These are phyloP conservation scores for Nemania sp. DNA, from an alignment of 2,329 filamentous ascomycete species.

Conservation along the genomic window DNA sequence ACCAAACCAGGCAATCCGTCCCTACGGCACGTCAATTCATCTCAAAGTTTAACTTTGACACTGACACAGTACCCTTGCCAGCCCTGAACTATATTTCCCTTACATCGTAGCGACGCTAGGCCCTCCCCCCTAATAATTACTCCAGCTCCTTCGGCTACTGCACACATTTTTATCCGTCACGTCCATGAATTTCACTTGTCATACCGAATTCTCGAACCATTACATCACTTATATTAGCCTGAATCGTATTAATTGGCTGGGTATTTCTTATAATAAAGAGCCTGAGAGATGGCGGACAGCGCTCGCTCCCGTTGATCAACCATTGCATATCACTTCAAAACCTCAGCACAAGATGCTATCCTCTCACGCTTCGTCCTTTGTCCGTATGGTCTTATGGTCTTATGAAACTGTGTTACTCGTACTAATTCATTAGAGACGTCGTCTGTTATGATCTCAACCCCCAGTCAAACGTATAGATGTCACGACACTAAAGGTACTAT, in stretches of 20 bases:
- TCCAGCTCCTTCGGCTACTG: too few species aligned
- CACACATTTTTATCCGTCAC: too few species aligned
- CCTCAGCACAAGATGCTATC: neutral
- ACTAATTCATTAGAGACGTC: too few species aligned
- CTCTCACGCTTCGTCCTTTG: neutral
- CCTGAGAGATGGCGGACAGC: neutral
- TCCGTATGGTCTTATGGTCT: too few species aligned
- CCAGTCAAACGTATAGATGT: too few species aligned
- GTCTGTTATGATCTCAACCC: too few species aligned
- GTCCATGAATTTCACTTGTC: too few species aligned
- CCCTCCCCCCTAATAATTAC: too few species aligned
- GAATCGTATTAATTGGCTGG: neutral
- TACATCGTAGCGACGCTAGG: too few species aligned
- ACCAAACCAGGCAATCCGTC: neutral
- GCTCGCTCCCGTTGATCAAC: neutral
- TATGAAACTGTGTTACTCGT: too few species aligned
- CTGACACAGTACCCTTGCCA: neutral
- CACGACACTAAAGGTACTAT: too few species aligned
- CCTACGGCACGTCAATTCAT: neutral
- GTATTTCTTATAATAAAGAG: neutral
- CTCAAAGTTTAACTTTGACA: neutral
- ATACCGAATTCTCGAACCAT: neutral
- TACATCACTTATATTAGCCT: slow-evolving; percentile 4
- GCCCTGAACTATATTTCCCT: too few species aligned
- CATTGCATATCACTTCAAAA: neutral